Evolutionary conservation across 2,329 filamentous ascomycete species (phyloP), one percentile per base, ranked within the genome.

Genomic region (Aureobasidium subglaciale): DNA sequence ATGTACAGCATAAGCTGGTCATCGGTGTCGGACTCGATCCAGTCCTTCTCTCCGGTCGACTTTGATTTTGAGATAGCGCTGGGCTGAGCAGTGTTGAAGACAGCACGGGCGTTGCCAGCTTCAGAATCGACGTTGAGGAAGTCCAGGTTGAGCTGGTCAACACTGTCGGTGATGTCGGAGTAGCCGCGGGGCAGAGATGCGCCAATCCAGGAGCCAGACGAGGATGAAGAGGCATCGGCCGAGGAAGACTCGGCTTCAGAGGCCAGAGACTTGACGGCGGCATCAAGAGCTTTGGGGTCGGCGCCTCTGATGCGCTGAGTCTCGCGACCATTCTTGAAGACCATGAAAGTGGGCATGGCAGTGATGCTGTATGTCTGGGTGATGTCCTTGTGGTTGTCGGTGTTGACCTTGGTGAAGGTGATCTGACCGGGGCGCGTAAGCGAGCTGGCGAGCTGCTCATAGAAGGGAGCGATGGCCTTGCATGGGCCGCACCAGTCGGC

Each of bases 21-120:
- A 68, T 99, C 93, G 32, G 92, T 95, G 67, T 96, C 92, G 70
- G 90, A 96, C 77, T 96, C 89, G 20, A 97, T 85, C 86, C 88
- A 97, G 72, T 99, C 92, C 67, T 73, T 71, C 62, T 69, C 72
- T 10, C 82, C 83, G 25, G 69, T 70, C 16, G 69, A 72, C 66
- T 84, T 84, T 55, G 74, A 79, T 64, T 83, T 82, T 46, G 69
- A 72, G 55, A 91, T 70, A 1, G 78, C 78, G 54, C 78, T 82
- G 5, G 91, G 91, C 70, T 65, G 86, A 83, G 56, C 76, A 73
- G 4, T 64, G n/a, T 85, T 83, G 67, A 97, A 90, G 16, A 97
- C 76, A 8, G 82, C 82, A 62, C 84, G 80, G 56, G 90, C 87
- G 34, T 78, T 77, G 8, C 88, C 90, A 60, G 85, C 83, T 40